Percentiles rank a stretch among this genome's conserved stretches.
phyloP scores from a whole-genome alignment of 2,329 filamentous ascomycete genomes.

The Talaromyces sp. region DNA sequence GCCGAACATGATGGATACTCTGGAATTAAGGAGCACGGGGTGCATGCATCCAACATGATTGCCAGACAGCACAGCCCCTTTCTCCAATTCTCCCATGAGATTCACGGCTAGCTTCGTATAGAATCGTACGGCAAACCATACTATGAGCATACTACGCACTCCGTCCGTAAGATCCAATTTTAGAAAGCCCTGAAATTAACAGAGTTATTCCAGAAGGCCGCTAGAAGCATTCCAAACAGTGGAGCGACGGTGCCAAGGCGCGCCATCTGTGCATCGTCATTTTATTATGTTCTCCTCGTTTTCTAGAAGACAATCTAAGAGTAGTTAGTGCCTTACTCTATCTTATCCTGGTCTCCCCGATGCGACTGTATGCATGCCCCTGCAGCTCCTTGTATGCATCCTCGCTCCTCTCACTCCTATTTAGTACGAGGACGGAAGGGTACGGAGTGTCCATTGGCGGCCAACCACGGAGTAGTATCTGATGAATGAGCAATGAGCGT shows the following conservation, averaged over 20 bases:
- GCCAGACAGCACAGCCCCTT: not conserved
- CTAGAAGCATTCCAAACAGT: slow-evolving; percentile 17
- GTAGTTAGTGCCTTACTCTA: too few relatives aligned
- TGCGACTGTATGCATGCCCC: not conserved
- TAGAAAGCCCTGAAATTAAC: not conserved
- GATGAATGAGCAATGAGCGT: not conserved
- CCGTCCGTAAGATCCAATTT: not conserved
- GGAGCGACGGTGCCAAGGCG: not conserved
- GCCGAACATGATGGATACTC: not conserved
- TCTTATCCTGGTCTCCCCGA: not conserved
- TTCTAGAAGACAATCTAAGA: not conserved
- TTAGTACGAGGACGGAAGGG: too few relatives aligned
- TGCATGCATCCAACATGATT: not conserved
- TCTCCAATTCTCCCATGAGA: not conserved
- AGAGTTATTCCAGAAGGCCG: slow-evolving; percentile 17
- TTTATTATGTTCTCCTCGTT: not conserved
- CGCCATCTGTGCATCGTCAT: not conserved
- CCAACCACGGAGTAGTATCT: not conserved
- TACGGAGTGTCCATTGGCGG: too few relatives aligned
- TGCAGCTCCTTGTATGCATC: not conserved
- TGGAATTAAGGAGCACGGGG: not conserved
- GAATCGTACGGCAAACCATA: not conserved
- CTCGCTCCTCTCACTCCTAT: too few relatives aligned
- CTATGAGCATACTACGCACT: too few relatives aligned
- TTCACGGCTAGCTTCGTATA: not conserved